Evolutionary conservation across 768 basidiomycete species (phyloP), one percentile per base, ranked within the genome.

Genomic region (Pleurotus citrinopileatus): DNA sequence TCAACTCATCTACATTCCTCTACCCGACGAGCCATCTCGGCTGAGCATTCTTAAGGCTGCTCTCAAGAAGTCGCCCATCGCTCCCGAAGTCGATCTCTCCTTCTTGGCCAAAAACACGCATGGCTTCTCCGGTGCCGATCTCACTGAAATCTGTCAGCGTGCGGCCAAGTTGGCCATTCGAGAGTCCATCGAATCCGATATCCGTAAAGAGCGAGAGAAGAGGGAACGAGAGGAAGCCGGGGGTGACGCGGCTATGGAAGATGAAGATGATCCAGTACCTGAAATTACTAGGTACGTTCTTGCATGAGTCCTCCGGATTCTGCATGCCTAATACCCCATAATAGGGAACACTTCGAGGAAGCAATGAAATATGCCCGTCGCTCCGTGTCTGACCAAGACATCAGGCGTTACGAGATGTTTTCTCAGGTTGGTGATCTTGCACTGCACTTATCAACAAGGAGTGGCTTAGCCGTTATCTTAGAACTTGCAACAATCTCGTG

Each of bases 121-220:
- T 63, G 97, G 97, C 10, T 99, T 89, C 85, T 98, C 96, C 65
- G 97, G 97, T 86, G 97, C 97, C 54, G 97, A 99, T 83, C 76
- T 98, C 61, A 96, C 96, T n/a, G 97, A 98, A 70, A 96, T 99
- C 64, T 98, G 96, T 69, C 96, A 98, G 72, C 86, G 97, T 47
- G 88, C 97, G 3, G 95, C 95, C 53, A 99, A 99, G 76, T 78
- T 98, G 52, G 96, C 96, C 1, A 99, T 99, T 65, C 83, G 96
- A 23, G 92, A 90, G 70, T 89, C 87, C 54, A 99, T 99, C 61
- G 95, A 98, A 63, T 72, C 91, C 5, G 97, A 99, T 71, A 89
- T 99, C 64, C 75, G 86, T 60, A 72, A 63, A 54, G 81, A 85
- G 34, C 78, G 95, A 54, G 96, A 92, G 67, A 87, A 82, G 76